Evolutionary conservation across 1,139 yeast genomes (phyloP), one percentile per base, ranked within the genome.

Genomic region (Protomyces pachydermus): DNA sequence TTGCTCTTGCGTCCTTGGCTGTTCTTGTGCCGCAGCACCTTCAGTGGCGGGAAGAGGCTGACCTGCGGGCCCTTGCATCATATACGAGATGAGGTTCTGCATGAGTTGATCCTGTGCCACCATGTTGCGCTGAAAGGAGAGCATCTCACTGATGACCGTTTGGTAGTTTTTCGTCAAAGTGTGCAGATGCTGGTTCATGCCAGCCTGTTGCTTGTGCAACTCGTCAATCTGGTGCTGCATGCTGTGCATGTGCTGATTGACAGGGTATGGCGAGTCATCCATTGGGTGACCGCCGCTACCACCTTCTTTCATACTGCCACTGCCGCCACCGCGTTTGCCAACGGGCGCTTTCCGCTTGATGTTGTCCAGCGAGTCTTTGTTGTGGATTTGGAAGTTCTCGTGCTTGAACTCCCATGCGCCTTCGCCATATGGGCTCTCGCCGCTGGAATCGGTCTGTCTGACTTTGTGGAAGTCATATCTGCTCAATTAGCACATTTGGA

Each of bases 361-460:
- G 68, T 87, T 86, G 64, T 88, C 95, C 60, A 91, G 79, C 18
- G 88, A 82, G 25, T 84, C 85, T 65, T 83, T 78, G 72, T 88
- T 89, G 73, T 88, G 84, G 52, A 83, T 82, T 69, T 83, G 82
- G 74, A 93, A 93, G 69, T 86, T 91, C 0, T 96, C 96, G 74
- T 93, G 98, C 73, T 85, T 85, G 77, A 93, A 93, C 73, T 91
- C 97, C 97, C 98, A 93, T 25, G 93, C 86, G 73, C 86, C 86
- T 67, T 88, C 95, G 48, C 91, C 90, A 70, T 86, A 87, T 56
- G 78, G 78, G 67, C 77, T 79, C 74, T 76, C 80, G 35, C 54
- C 61, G 14, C 55, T 64, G 18, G 52, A 55, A 32, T 75, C 77
- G 35, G 79, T 76, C 69, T 81, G 81, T 76, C 84, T 86, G 68